Evolutionary conservation across 176 grass and related monocot genomes (phyloP), one percentile per base, ranked within the genome.

Genomic region (Oryza meyeriana): DNA sequence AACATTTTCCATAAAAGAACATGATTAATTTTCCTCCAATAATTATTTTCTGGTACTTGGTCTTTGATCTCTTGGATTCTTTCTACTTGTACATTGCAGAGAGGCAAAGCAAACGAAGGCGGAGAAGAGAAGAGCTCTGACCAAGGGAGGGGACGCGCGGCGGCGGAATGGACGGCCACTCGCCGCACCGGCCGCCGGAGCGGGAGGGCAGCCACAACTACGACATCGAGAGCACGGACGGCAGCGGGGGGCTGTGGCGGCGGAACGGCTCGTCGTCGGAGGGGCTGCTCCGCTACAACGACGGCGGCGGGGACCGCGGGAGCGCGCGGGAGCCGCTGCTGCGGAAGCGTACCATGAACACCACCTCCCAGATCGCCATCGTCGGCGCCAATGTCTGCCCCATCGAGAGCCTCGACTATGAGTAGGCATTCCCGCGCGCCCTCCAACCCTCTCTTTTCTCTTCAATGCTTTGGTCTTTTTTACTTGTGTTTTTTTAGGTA

Each of bases 331-430:
- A 90, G 78, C 92, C 89, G 12, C 80, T 94, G 66, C 84, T 94
- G 41, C 72, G 92, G 67, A 89, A 82, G 69, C 85, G 84, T 58
- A 89, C 92, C 34, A 31, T 75, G 74, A 91, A 92, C 71, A 89
- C 89, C 28, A 92, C 92, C 63, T 92, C 89, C 17, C 92, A 94
- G 89, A 88, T 92, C 38, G 92, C 92, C 55, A 94, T 94, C 40
- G 74, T 94, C 64, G 92, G 92, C 11, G 87, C 92, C 64, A 94
- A 94, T 29, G 78, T 94, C 32, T 94, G 77, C 81, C 89, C 89
- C 17, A 55, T 94, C 64, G 92, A 94, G 80, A 94, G 92, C 80
- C 84, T 94, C 17, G 92, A 94, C 72, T 94, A 94, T 17, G 64
- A 80, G 78, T 48, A 18, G 8, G 30, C 72, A 57, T 75, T 57